Evolutionary conservation across 495 filamentous ascomycete species (phyloP), one percentile per base, ranked within the genome.

Genomic region (Aspergillus sclerotioniger): DNA sequence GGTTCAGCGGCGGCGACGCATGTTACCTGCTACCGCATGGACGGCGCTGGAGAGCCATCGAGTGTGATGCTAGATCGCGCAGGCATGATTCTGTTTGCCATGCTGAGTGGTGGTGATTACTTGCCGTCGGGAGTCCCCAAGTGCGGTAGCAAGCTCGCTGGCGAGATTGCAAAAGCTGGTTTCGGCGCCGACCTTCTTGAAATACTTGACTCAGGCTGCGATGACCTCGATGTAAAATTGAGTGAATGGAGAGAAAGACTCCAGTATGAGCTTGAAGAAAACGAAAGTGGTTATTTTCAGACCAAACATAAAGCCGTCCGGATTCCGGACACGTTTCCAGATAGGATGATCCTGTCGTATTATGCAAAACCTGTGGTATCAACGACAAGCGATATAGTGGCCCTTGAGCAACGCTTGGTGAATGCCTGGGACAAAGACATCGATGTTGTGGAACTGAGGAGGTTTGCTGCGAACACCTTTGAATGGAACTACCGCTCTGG

Each of bases 51-150:
- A 17, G 33, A 67, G 33, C 52, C 63, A 3, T 66, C 68, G 67
- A 76, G 71, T 48, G 66, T 74, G 16, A 84, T 85, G 6, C 73
- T 99, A 25, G 87, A 91, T 62, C 80, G 87, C 43, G 84, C 92
- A 54, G 94, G 92, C 2, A 97, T 99, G 93, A 87, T 98, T 37
- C 69, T 99, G 13, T 86, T 99, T 35, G 95, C 95, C 0, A 76
- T 99, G 68, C 92, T 99, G 80, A 96, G 91, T 66, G 94, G 95
- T 9, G 94, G 94, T 7, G 95, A 99, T 70, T 99, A 99, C 63
- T 72, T 92, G 9, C 91, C 94, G 2, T 90, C 90, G 53, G 95
- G 95, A 0, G 86, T 99, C 16, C 87, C 90, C 0, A 86, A 87
- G 39, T 97, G 91, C 62, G 95, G 95, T 9, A 84, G 89, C 52